phyloP scores from a whole-genome alignment of 768 basidiomycete genomes.

The Suillus variegatus region DNA sequence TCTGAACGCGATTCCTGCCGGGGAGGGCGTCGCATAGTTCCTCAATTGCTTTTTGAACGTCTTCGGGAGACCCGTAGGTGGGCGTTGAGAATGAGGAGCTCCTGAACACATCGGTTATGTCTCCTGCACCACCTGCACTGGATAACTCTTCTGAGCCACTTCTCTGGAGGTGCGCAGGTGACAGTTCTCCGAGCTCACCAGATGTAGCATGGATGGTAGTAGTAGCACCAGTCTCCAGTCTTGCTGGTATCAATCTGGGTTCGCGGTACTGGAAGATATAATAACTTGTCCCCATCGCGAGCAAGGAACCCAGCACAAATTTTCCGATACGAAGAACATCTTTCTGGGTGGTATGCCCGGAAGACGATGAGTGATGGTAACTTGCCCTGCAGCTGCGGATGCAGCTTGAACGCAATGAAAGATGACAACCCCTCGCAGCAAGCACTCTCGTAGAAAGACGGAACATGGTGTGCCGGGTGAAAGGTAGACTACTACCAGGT shows the following conservation, averaged over 20 bases:
- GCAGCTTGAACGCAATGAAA: not conserved
- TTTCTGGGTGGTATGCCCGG: not conserved
- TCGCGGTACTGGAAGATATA: constrained; percentile 15
- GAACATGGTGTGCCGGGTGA: not conserved
- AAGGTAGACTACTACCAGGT: not conserved
- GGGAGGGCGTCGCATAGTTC: constrained; percentile 52
- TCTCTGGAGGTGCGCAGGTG: constrained; percentile 12
- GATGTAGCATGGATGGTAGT: not conserved
- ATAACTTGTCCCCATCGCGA: constrained; percentile 23
- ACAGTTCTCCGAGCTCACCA: not conserved
- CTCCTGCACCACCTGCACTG: not conserved
- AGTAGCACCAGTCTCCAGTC: not conserved
- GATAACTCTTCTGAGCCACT: not conserved
- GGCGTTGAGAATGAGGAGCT: constrained; percentile 13
- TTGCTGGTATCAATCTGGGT: constrained; percentile 11
- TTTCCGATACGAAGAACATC: constrained; percentile 13
- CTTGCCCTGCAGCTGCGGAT: not conserved
- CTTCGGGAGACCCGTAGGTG: constrained; percentile 48
- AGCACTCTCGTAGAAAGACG: not conserved
- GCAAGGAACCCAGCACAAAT: constrained; percentile 20
- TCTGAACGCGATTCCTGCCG: constrained; percentile 47
- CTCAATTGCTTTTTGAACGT: constrained; percentile 51
- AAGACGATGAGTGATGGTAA: not conserved
- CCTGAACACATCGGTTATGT: not conserved
- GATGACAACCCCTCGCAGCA: not conserved